These are phyloP conservation scores for Clathrospora elynae DNA, from an alignment of 2,329 filamentous ascomycete genomes.

Conservation along the genomic window DNA sequence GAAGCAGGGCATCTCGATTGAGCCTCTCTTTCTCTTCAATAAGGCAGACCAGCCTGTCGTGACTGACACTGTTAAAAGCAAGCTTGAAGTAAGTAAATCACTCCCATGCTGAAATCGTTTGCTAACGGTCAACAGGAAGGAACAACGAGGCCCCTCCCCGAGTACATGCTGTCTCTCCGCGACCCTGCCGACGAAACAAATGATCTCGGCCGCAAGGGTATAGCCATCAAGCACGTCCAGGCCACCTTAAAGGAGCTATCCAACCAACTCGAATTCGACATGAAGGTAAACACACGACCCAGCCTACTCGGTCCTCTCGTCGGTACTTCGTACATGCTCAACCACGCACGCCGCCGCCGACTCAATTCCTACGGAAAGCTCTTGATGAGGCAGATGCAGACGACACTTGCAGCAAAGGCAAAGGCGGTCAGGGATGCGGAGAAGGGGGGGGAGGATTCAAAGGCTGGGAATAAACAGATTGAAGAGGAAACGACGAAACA, in stretches of 20 bases:
- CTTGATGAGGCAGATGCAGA: slow-evolving; percentile 5
- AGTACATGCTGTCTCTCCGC: slow-evolving; percentile 58
- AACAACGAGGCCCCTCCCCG: slow-evolving; percentile 21
- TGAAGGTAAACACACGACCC: slow-evolving; percentile 19
- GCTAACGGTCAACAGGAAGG: slow-evolving; percentile 25
- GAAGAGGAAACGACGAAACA: not conserved
- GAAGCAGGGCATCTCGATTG: slow-evolving; percentile 56
- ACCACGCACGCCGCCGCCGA: slow-evolving; percentile 18
- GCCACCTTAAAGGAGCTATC: slow-evolving; percentile 45
- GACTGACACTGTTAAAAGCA: slow-evolving; percentile 17
- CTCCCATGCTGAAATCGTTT: not conserved
- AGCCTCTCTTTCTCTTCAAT: slow-evolving; percentile 53
- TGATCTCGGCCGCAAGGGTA: slow-evolving; percentile 59
- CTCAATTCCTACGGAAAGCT: slow-evolving; percentile 22
- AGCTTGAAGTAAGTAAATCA: slow-evolving; percentile 22
- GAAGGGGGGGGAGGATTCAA: not conserved
- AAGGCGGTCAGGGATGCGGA: slow-evolving; percentile 18
- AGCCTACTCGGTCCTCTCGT: slow-evolving; percentile 31
- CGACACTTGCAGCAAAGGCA: slow-evolving; percentile 15
- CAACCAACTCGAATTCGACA: slow-evolving; percentile 16
- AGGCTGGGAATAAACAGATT: not conserved
- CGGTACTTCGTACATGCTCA: slow-evolving; percentile 25
- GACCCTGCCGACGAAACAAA: slow-evolving; percentile 64
- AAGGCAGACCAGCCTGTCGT: slow-evolving; percentile 38
- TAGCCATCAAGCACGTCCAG: slow-evolving; percentile 58